Evolutionary conservation across 495 filamentous ascomycete species (phyloP), one percentile per base, ranked within the genome.

Genomic region (Penicillium turbatum): DNA sequence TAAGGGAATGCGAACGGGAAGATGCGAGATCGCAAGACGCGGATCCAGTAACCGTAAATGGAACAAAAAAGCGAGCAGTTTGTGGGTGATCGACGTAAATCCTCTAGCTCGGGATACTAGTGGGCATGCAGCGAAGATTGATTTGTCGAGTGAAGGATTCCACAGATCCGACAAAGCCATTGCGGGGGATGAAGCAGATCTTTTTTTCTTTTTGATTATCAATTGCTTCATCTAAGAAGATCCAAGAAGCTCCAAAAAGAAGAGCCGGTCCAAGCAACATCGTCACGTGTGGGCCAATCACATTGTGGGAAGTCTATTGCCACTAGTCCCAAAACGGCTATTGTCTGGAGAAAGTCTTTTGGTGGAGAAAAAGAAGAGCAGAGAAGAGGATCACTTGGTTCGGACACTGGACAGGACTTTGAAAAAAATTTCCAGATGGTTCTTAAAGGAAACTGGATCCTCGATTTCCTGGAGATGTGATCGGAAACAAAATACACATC

Each of bases 261-360:
- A 56, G 40, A 26, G 40, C 54, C 48, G 32, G 42, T 42, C 34
- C 10, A 10, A 38, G 36, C 45, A 36, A 52, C 13, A 0, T 31
- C 38, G 31, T 37, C 34, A 53, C 45, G 26, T 34, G 31, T 37
- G 34, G 50, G 45, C 57, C 50, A 60, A 36, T 38, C 39, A 40
- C 15, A 29, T 43, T 51, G 41, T 31, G 21, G 6, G 34, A 34
- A 11, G n/a, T n/a, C n/a, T n/a, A 12, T 39, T 13, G 24, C 34
- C 55, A 55, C 64, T 67, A 67, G 51, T 60, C 62, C 64, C 29
- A 54, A 65, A 60, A 32, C 6, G 46, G 64, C 56, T 11, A 64
- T 44, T 65, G 31, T 55, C 56, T 56, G 48, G 64, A 67, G 64
- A 67, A 49, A n/a, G 36, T 38, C 19, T 36, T 37, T 21, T 10